phyloP scores from a whole-genome alignment of 2,329 filamentous ascomycete genomes.

The Laburnicola sp. region DNA sequence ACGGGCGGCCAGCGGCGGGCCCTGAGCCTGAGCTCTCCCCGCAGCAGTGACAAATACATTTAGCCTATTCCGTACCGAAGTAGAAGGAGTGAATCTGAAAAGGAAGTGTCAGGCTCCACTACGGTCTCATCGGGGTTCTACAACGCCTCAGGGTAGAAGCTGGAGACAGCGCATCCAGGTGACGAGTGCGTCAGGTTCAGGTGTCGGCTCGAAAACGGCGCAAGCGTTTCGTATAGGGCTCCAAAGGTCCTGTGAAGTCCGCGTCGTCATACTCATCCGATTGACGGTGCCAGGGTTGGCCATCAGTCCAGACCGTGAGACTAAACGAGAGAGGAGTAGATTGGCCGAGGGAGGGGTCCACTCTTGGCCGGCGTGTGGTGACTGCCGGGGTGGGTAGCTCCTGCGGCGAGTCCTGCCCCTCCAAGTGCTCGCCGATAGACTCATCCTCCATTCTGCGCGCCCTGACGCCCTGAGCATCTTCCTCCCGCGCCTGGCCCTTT shows the following conservation, averaged over 20 bases:
- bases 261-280: too few species aligned
- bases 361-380: neutral
- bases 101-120: neutral
- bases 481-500: neutral
- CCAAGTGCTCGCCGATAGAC: neutral
- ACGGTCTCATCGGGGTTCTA: neutral
- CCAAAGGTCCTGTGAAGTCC: neutral
- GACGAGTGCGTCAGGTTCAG: neutral
- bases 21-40: too few species aligned
- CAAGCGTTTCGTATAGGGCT: neutral
- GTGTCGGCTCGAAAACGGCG: neutral
- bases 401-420: neutral
- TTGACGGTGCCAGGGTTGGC: too few species aligned
- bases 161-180: neutral
- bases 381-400: neutral
- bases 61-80: too few species aligned
- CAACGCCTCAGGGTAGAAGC: neutral
- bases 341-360: neutral
- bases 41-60: too few species aligned
- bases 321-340: neutral
- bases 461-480: neutral
- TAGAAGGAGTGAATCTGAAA: neutral
- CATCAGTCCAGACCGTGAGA: neutral
- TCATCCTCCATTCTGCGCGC: neutral
- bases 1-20: too few species aligned